Evolutionary conservation across 768 basidiomycete genomes (phyloP).

Genomic region (Rickenella mellea): DNA sequence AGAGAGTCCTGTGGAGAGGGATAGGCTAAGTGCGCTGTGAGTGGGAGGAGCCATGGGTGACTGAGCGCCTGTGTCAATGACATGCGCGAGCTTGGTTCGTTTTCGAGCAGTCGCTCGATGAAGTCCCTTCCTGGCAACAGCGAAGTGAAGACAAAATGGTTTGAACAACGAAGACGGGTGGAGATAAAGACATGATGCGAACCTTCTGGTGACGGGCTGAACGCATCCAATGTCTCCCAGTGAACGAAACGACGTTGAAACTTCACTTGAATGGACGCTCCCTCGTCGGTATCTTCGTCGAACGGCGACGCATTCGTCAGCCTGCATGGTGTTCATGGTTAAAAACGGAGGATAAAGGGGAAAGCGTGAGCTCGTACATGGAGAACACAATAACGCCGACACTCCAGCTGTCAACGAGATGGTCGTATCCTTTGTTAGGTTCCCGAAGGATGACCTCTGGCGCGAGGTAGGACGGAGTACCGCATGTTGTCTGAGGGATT

Average conservation of each 20-base stretch:
- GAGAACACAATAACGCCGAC: conserved; percentile 91
- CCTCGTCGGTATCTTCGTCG: conserved; percentile 61
- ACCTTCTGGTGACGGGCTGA: conserved; percentile 40
- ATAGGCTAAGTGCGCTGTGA: neutral
- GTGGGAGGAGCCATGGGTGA: conserved; percentile 64
- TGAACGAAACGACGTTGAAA: conserved; percentile 53
- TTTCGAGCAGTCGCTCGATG: conserved; percentile 52
- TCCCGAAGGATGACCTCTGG: conserved; percentile 79
- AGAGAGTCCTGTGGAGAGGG: neutral
- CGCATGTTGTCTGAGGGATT: conserved; percentile 74
- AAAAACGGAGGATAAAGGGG: conserved; percentile 1
- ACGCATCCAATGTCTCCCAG: conserved; percentile 37
- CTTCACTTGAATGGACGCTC: conserved; percentile 49
- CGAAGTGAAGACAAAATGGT: conserved; percentile 1
- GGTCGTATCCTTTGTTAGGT: conserved; percentile 66
- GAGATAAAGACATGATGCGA: conserved; percentile 14
- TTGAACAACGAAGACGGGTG: neutral
- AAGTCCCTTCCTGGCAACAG: conserved; percentile 51
- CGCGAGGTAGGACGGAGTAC: conserved; percentile 90
- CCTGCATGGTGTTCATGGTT: conserved; percentile 30
- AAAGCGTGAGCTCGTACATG: conserved; percentile 45
- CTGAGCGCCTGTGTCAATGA: conserved; percentile 54
- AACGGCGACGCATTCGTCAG: conserved; percentile 74
- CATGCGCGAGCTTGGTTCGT: conserved; percentile 60
- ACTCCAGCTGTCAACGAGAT: conserved; percentile 92